A percentile compares a stretch with the other conserved stretches of the same genome.
These are phyloP conservation scores for Epipyxis sp. DNA, from an alignment of 108 stramenopile species.

Conservation along the genomic window DNA sequence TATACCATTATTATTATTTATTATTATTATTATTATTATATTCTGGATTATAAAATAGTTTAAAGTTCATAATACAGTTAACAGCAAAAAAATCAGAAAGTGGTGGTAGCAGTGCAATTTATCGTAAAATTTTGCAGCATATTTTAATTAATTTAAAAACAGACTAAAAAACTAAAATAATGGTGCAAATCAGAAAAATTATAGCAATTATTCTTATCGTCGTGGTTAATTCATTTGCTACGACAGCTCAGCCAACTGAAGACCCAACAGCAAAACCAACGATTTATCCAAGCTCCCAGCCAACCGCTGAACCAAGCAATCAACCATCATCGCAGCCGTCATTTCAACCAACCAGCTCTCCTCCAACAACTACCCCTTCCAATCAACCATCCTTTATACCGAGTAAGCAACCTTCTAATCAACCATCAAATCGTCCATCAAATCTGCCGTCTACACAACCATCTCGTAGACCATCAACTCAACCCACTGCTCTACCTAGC, in stretches of 20 bases:
- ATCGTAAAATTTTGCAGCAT: too few species aligned
- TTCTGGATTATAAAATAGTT: too few species aligned
- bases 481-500: conserved; percentile 9
- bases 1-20: too few species aligned
- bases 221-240: too few species aligned
- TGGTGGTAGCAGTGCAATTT: too few species aligned
- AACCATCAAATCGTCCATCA: conserved; percentile 16
- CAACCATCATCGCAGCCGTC: neutral
- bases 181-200: too few species aligned
- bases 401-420: neutral
- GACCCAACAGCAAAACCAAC: neutral
- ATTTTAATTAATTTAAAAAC: too few species aligned
- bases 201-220: too few species aligned
- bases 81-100: too few species aligned
- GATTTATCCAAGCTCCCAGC: neutral
- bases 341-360: neutral
- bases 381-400: neutral
- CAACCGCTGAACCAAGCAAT: neutral
- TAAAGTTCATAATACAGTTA: too few species aligned
- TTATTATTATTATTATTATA: too few species aligned
- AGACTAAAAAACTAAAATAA: too few species aligned
- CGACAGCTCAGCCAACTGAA: neutral
- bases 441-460: conserved; percentile 16
- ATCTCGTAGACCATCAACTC: neutral
- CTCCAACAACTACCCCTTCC: neutral